These are phyloP conservation scores for Eutrema salsugineum DNA, from an alignment of 441 rosid species.

Conservation along the genomic window DNA sequence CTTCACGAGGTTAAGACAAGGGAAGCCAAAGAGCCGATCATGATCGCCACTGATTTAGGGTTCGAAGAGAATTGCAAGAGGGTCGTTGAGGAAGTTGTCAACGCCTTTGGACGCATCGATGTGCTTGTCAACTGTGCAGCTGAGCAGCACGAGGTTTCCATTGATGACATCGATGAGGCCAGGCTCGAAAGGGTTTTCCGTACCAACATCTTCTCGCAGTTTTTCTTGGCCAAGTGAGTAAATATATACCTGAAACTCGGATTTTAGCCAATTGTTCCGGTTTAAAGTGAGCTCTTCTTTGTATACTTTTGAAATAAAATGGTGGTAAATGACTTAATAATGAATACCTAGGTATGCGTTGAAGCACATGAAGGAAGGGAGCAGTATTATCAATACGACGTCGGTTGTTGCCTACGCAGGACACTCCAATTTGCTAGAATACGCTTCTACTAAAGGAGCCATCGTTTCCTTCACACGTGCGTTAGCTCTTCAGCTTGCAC, in stretches of 20 bases:
- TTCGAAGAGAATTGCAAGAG: constrained; percentile 63
- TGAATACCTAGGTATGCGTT: constrained; percentile 41
- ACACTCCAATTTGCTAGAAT: constrained; percentile 49
- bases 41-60: constrained; percentile 57
- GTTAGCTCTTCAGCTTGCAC: constrained; percentile 66
- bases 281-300: neutral
- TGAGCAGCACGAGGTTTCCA: constrained; percentile 29
- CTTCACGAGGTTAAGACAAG: constrained; percentile 45
- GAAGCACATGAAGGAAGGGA: constrained; percentile 82
- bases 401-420: constrained; percentile 74
- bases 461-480: constrained; percentile 70
- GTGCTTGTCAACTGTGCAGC: constrained; percentile 43
- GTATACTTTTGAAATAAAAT: neutral
- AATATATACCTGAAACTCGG: neutral
- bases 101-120: constrained; percentile 40
- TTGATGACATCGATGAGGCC: constrained; percentile 38
- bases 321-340: neutral
- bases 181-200: constrained; percentile 41
- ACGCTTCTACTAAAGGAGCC: constrained; percentile 80
- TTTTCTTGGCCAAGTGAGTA: constrained; percentile 36
- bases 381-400: constrained; percentile 72
- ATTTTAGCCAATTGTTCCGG: neutral
- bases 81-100: constrained; percentile 54
- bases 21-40: constrained; percentile 61
- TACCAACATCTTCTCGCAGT: constrained; percentile 40